Conservation (phyloP, 1,284 basidiomycete genomes). For the Psilocybe mexicana region DNA sequence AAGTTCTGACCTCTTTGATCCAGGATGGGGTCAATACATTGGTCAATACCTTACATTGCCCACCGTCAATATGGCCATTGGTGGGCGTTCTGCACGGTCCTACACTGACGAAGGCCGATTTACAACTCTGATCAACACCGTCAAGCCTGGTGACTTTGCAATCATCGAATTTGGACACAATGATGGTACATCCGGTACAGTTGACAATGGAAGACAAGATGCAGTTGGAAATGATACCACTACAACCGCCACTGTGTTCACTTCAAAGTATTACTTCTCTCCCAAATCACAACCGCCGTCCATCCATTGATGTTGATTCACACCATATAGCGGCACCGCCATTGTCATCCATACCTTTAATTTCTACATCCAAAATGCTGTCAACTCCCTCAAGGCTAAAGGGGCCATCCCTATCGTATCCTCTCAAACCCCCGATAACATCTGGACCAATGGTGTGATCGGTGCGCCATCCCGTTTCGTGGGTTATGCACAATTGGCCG, state of each 20-base stretch:
- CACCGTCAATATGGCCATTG: constrained; percentile 47
- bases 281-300: not conserved
- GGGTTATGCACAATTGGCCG: constrained; percentile 43
- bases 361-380: constrained; percentile 45
- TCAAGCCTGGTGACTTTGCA: constrained; percentile 42
- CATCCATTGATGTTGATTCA: not conserved
- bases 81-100: constrained; percentile 46
- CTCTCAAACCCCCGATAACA: constrained; percentile 50
- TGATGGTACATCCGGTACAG: constrained; percentile 35
- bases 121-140: constrained; percentile 38
- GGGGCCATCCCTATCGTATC: constrained; percentile 49
- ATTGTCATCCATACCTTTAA: constrained; percentile 41
- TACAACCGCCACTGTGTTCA: constrained; percentile 35
- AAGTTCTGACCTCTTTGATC: not conserved
- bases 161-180: constrained; percentile 48
- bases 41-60: constrained; percentile 41
- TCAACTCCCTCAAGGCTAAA: constrained; percentile 43
- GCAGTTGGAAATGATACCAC: constrained; percentile 38
- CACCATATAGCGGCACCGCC: constrained; percentile 29
- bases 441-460: constrained; percentile 39
- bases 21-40: constrained; percentile 49
- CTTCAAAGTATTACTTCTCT: constrained; percentile 29
- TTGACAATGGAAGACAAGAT: constrained; percentile 41
- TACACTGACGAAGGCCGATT: constrained; percentile 49
- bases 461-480: constrained; percentile 44